Percentiles rank a stretch among this genome's conserved stretches.
Evolutionary conservation across 2,329 filamentous ascomycete species (phyloP).

Genomic region (Fusarium subglutinans): DNA sequence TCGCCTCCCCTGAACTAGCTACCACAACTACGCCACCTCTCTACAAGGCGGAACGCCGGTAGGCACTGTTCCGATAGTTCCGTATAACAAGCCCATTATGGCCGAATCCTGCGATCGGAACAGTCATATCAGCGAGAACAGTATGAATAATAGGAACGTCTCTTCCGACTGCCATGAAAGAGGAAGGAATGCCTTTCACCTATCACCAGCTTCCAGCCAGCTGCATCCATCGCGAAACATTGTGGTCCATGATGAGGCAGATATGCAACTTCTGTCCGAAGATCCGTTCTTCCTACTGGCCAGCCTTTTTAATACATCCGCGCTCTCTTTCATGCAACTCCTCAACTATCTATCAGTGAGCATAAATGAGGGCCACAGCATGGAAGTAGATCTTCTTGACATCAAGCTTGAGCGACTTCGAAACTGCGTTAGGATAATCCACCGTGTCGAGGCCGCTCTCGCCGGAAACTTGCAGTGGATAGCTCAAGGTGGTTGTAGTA

Average conservation of each 20-base stretch:
- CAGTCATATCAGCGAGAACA: background rate
- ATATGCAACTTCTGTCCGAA: background rate
- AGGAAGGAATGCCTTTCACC: background rate
- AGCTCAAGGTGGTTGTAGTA: background rate
- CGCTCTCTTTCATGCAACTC: too few relatives aligned
- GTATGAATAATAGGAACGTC: background rate
- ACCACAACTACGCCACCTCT: background rate
- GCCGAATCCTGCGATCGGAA: background rate
- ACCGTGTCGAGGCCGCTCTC: background rate
- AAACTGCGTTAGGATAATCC: background rate
- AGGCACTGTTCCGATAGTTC: background rate
- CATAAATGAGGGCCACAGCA: too few relatives aligned
- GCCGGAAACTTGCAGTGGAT: background rate
- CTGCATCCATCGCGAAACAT: too few relatives aligned
- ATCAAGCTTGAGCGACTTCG: background rate
- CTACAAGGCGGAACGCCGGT: rapidly evolving
- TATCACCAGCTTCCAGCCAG: too few relatives aligned
- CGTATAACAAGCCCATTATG: background rate
- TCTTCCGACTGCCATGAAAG: background rate
- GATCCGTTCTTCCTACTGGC: background rate
- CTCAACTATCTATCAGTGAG: too few relatives aligned
- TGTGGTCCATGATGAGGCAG: too few relatives aligned
- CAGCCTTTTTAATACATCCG: too few relatives aligned
- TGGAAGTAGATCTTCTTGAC: too few relatives aligned
- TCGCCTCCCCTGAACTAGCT: background rate